A percentile compares a stretch with the other conserved stretches of the same genome.
Evolutionary conservation across 73 alveolate species (phyloP).

Genomic region (Blepharisma japonicum): DNA sequence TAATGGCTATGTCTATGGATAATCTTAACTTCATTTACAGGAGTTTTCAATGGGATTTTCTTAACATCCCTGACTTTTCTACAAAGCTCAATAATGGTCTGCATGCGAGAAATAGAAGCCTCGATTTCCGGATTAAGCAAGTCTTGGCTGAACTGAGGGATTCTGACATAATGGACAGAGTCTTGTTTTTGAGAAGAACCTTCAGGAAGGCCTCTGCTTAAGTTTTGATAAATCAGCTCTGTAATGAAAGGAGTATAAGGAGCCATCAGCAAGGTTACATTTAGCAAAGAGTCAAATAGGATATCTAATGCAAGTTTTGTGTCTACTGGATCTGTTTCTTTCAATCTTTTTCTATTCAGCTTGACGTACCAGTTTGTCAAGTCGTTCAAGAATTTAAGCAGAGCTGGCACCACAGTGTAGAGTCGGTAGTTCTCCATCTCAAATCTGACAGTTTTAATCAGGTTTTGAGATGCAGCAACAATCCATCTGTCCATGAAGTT

Average conservation of each 20-base stretch:
- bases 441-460: constrained; percentile 84
- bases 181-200: constrained; percentile 63
- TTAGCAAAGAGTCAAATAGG: constrained; percentile 78
- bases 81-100: constrained; percentile 86
- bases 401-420: constrained; percentile 83
- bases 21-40: constrained; percentile 68
- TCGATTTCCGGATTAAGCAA: constrained; percentile 82
- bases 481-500: constrained; percentile 96
- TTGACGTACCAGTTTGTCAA: constrained; percentile 97
- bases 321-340: constrained; percentile 85
- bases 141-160: constrained; percentile 80
- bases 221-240: constrained; percentile 91
- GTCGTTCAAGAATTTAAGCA: constrained; percentile 82
- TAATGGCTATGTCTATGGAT: constrained; percentile 70
- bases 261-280: constrained; percentile 86
- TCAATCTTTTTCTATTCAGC: constrained; percentile 94
- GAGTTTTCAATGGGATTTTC: constrained; percentile 88
- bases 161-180: constrained; percentile 88
- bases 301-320: constrained; percentile 76
- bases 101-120: constrained; percentile 73
- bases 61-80: constrained; percentile 90
- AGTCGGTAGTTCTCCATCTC: constrained; percentile 94
- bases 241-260: constrained; percentile 97
- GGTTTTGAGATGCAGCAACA: constrained; percentile 78
- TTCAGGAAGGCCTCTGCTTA: constrained; percentile 82